These are phyloP conservation scores for Inga leiocalycina DNA, from an alignment of 306 rosid species.

Conservation along the genomic window DNA sequence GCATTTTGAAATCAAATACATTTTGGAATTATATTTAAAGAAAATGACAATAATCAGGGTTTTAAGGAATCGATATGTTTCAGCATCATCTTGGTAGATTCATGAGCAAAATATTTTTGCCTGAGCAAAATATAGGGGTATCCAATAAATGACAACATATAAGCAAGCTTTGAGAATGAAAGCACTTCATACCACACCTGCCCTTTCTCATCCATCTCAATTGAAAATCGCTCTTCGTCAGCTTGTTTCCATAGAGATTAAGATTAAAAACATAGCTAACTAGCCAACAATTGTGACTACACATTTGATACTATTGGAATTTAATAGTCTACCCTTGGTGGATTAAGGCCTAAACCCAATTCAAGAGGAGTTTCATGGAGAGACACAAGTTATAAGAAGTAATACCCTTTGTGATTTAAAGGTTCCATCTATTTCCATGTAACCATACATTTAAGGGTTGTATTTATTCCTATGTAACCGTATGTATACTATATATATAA, in stretches of 20 bases:
- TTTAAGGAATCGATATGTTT: slow-evolving; percentile 51
- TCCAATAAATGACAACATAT: slow-evolving; percentile 68
- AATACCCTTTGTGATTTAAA: no score
- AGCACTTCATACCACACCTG: slow-evolving; percentile 95
- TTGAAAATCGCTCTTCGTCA: slow-evolving; percentile 88
- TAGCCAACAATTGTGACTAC: neutral
- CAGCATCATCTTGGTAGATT: slow-evolving; percentile 68
- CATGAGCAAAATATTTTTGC: slow-evolving; percentile 82
- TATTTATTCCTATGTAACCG: no score
- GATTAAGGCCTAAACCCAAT: no score
- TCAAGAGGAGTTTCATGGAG: no score
- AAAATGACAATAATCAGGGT: slow-evolving; percentile 34
- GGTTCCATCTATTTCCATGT: no score
- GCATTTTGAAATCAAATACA: slow-evolving; percentile 8
- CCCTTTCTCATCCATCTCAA: slow-evolving; percentile 79
- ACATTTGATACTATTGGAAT: neutral
- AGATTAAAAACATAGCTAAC: neutral
- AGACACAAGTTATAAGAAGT: no score
- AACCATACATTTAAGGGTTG: no score
- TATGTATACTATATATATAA: no score
- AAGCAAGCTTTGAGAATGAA: slow-evolving; percentile 87
- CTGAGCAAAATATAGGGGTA: slow-evolving; percentile 81
- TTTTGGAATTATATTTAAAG: neutral
- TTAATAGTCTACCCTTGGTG: no score
- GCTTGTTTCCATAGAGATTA: slow-evolving; percentile 58